Conservation (phyloP, 768 basidiomycete species). For the Tulasnella sp. region DNA sequence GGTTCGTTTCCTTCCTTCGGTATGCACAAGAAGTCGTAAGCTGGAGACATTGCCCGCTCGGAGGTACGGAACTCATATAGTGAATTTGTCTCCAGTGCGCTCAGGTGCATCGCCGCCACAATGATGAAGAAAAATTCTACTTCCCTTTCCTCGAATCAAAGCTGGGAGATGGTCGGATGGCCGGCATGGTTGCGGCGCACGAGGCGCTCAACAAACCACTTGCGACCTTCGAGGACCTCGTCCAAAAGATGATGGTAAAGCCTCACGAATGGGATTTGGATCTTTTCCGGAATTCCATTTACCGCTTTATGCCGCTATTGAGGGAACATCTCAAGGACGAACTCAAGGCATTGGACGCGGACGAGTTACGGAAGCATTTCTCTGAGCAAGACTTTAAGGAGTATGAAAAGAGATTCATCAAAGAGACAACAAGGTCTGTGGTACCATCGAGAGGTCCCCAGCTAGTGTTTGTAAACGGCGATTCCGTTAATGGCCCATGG, state of each 20-base stretch:
- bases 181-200: neutral
- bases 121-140: neutral
- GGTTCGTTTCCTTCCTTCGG: conserved; percentile 3
- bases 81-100: neutral
- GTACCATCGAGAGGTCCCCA: neutral
- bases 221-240: neutral
- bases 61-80: neutral
- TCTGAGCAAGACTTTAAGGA: neutral
- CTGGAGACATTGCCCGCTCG: neutral
- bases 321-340: conserved; percentile 22
- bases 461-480: conserved; percentile 20
- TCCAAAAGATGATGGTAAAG: neutral
- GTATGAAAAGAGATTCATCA: neutral
- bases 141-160: conserved; percentile 18
- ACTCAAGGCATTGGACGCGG: neutral
- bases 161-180: conserved; percentile 20
- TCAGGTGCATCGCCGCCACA: neutral
- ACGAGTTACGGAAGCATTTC: neutral
- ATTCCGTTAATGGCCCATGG: neutral
- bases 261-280: neutral
- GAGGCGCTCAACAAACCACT: neutral
- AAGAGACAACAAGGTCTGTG: neutral
- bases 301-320: neutral
- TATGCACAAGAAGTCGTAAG: conserved; percentile 14
- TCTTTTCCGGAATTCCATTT: neutral